phyloP scores from a whole-genome alignment of 1,284 basidiomycete species.

The Ustilago crameri region DNA sequence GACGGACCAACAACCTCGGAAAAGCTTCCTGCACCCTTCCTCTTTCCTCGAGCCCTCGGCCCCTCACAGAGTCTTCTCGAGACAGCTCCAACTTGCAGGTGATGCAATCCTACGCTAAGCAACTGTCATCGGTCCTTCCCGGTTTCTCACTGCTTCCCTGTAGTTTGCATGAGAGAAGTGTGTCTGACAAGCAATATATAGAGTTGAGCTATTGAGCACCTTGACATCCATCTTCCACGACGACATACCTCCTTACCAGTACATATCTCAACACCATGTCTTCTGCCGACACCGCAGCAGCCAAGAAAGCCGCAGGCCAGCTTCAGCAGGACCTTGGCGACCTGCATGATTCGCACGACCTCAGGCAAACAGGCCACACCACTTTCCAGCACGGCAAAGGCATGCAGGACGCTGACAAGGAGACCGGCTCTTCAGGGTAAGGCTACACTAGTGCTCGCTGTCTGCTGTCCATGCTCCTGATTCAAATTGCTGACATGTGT shows the following conservation, averaged over 20 bases:
- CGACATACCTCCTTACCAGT: neutral
- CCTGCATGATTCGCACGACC: constrained; percentile 13
- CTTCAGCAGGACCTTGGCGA: constrained; percentile 30
- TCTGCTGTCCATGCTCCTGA: too few relatives aligned
- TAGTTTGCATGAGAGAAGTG: too few relatives aligned
- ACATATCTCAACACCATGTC: constrained; percentile 16
- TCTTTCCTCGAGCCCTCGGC: too few relatives aligned
- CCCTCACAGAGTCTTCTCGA: too few relatives aligned
- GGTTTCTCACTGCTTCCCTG: neutral
- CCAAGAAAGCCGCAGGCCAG: constrained; percentile 44
- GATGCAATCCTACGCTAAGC: constrained; percentile 5
- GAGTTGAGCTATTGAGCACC: too few relatives aligned
- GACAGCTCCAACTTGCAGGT: neutral
- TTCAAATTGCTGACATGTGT: neutral
- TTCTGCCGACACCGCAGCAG: constrained; percentile 36
- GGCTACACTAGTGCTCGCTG: neutral
- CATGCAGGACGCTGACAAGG: constrained; percentile 27
- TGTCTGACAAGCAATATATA: neutral
- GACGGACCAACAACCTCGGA: too few relatives aligned
- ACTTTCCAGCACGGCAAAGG: constrained; percentile 32
- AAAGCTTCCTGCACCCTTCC: neutral
- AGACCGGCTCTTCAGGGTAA: constrained; percentile 31
- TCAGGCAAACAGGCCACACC: constrained; percentile 25
- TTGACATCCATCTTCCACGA: too few relatives aligned
- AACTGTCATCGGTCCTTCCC: neutral